These are phyloP conservation scores for Quercus parvula DNA, from an alignment of 306 rosid species.

Conservation along the genomic window DNA sequence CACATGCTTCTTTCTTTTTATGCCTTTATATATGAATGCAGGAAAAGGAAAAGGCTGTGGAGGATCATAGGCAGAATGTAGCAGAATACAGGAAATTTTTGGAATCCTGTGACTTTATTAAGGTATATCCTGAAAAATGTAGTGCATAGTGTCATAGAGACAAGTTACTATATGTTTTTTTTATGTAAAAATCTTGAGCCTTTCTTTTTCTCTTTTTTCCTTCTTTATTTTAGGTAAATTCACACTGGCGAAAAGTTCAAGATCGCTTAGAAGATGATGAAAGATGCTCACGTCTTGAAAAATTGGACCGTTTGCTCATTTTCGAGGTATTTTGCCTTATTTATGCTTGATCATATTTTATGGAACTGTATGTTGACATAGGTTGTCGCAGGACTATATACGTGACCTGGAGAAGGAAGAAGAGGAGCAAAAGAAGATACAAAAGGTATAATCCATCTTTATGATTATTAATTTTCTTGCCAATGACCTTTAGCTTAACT, in stretches of 20 bases:
- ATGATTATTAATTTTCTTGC: conserved; percentile 6
- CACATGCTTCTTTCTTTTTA: conserved; percentile 11
- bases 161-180: not conserved
- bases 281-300: conserved; percentile 84
- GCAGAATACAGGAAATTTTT: conserved; percentile 78
- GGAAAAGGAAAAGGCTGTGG: conserved; percentile 92
- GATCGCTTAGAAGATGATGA: conserved; percentile 98
- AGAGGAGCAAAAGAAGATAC: conserved; percentile 82
- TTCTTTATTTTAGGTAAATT: conserved; percentile 57
- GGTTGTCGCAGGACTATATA: conserved; percentile 74
- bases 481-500: too few relatives aligned
- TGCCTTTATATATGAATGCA: conserved; percentile 29
- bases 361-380: conserved; percentile 27
- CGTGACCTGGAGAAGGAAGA: conserved; percentile 97
- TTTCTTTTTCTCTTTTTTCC: not conserved
- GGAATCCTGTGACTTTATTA: conserved; percentile 82
- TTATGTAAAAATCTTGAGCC: too few relatives aligned
- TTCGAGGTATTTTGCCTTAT: conserved; percentile 62
- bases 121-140: conserved; percentile 41
- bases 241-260: conserved; percentile 95
- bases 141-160: not conserved
- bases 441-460: conserved; percentile 50
- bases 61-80: conserved; percentile 67
- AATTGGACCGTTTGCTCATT: conserved; percentile 86
- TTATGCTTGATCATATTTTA: conserved; percentile 18